Evolutionary conservation across 2,329 filamentous ascomycete species (phyloP).

Genomic region (Pleurostoma richardsiae): DNA sequence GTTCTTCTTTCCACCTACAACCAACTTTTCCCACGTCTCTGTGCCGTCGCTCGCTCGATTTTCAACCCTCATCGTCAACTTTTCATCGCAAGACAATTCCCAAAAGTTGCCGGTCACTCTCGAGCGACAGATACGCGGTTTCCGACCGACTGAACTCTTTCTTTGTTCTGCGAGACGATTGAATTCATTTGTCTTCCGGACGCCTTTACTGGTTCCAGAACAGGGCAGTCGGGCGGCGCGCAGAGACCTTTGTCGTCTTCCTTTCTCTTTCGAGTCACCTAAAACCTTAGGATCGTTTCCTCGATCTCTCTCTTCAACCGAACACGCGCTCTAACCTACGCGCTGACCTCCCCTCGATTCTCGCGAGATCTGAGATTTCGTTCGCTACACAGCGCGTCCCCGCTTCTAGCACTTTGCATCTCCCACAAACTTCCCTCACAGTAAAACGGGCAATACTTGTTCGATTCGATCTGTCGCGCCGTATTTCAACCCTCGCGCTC

Average conservation of each 20-base stretch:
- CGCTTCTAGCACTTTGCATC: conserved; percentile 1
- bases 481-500: too few species aligned
- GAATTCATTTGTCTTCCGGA: conserved; percentile 37
- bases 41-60: too few species aligned
- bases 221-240: conserved; percentile 19
- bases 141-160: conserved; percentile 23
- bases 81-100: not conserved
- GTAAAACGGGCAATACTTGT: too few species aligned
- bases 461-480: too few species aligned
- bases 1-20: too few species aligned
- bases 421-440: not conserved
- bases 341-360: not conserved
- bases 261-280: not conserved
- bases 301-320: not conserved
- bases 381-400: conserved; percentile 4
- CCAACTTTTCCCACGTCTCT: too few species aligned
- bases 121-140: conserved; percentile 1
- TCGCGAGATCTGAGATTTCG: conserved; percentile 6
- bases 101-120: not conserved
- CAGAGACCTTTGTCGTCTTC: conserved; percentile 1
- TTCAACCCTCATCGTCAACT: too few species aligned
- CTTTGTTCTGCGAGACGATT: conserved; percentile 27
- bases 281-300: not conserved
- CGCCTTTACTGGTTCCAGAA: conserved; percentile 57
- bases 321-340: not conserved